Conservation (phyloP, 148 eudicot species). For the Hydrangea macrophylla region DNA sequence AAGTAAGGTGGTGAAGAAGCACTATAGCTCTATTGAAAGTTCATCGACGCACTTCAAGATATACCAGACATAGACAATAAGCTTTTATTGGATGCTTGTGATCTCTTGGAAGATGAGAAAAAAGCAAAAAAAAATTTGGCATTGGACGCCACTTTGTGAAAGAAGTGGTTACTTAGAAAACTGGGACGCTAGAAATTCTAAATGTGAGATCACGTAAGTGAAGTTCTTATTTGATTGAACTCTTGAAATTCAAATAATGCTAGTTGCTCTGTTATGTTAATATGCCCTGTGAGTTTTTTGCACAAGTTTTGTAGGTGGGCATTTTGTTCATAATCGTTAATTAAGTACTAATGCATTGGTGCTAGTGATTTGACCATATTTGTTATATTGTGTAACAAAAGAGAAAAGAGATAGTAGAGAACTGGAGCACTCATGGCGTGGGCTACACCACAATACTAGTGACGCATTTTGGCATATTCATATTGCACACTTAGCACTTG, state of each 20-base stretch:
- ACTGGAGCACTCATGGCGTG: too few relatives aligned
- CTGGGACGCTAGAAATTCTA: conserved; percentile 15
- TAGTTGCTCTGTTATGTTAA: background rate
- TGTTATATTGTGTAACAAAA: too few relatives aligned
- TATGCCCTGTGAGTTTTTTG: background rate
- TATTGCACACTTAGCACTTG: too few relatives aligned
- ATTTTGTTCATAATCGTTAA: background rate
- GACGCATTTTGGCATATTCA: too few relatives aligned
- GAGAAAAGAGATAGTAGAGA: too few relatives aligned
- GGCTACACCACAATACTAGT: too few relatives aligned
- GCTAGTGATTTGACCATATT: conserved; percentile 4
- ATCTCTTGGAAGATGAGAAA: conserved; percentile 36
- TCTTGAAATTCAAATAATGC: too few relatives aligned
- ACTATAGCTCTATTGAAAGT: conserved; percentile 15
- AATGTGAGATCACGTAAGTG: background rate
- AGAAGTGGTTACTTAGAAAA: conserved; percentile 39
- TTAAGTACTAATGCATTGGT: background rate
- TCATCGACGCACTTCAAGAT: conserved; percentile 34
- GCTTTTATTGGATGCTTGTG: conserved; percentile 35
- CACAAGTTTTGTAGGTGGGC: background rate
- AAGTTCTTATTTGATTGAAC: background rate
- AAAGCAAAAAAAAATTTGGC: conserved; percentile 38
- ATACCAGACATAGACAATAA: conserved; percentile 33
- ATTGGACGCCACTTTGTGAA: conserved; percentile 27
- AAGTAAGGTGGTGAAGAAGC: conserved; percentile 8